phyloP scores from a whole-genome alignment of 352 stramenopile species.

The Phytophthora aleatoria region DNA sequence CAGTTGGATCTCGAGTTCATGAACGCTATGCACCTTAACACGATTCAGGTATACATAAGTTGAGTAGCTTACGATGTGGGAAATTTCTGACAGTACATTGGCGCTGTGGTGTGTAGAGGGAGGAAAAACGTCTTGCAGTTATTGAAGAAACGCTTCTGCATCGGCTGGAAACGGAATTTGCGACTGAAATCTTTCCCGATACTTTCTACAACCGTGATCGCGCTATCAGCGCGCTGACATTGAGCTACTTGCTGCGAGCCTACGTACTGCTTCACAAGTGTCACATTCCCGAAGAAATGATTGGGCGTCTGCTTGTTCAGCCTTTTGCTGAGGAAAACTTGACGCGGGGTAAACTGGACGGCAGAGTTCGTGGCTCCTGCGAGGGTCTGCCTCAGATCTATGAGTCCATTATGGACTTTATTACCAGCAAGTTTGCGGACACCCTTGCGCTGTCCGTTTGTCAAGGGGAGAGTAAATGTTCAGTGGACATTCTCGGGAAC shows the following conservation, averaged over 20 bases:
- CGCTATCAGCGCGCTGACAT: conserved; percentile 55
- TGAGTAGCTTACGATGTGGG: background rate
- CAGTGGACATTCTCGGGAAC: conserved; percentile 81
- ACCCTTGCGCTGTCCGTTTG: conserved; percentile 71
- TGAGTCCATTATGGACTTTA: conserved; percentile 73
- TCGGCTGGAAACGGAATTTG: conserved; percentile 84
- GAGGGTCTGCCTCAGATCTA: conserved; percentile 78
- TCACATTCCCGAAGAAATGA: conserved; percentile 83
- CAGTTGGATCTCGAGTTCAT: conserved; percentile 80
- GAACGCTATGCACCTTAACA: conserved; percentile 65
- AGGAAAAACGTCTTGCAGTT: conserved; percentile 69
- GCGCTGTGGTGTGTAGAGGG: conserved; percentile 36
- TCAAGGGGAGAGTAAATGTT: conserved; percentile 66
- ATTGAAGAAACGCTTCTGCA: conserved; percentile 77
- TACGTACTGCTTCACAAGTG: conserved; percentile 82
- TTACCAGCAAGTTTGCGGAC: conserved; percentile 65
- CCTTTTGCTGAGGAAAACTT: conserved; percentile 82
- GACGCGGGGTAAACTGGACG: conserved; percentile 80
- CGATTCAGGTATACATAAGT: conserved; percentile 58
- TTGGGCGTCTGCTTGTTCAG: conserved; percentile 72
- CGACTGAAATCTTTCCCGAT: conserved; percentile 86
- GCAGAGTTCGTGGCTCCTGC: conserved; percentile 71
- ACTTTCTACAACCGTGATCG: conserved; percentile 89
- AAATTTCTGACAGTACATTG: conserved; percentile 1
- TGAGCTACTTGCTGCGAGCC: conserved; percentile 75